Base-by-base conservation (phyloP, 163 green algal species). In the Trebouxiophyceae sp. region DNA sequence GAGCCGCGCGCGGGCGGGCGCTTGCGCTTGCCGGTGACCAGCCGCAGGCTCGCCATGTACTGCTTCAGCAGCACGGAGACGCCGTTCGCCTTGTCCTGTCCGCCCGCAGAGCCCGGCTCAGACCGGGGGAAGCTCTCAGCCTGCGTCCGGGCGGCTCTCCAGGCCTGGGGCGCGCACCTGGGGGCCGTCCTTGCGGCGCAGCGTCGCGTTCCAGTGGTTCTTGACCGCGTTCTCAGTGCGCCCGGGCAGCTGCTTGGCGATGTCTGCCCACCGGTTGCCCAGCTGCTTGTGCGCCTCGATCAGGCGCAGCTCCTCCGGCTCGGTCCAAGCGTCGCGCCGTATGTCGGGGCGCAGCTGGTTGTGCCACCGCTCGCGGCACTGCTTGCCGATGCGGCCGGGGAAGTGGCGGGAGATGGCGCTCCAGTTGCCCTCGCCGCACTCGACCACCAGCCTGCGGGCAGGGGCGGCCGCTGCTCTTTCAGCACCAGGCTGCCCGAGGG, bases 261-360 rank as follows among this genome's bases (percentile, higher is more conserved):
- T 94, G 57, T 90, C 79, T 24, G 83, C 81, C 83, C 83, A 90
- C 19, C 61, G 75, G 55, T 70, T 70, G 54, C 64, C 64, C 20
- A 70, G 28, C 5, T 34, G 4, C 26, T 30, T 44, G 64, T 70
- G 64, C 5, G 28, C 54, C 7, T 58, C 60, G 45, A 92, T 83
- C 3, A 96, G 75, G 33, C 79, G 60, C 22, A 33, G 28, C 63
- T 96, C 88, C 73, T 95, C 89, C 1, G 81, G 74, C 0, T 72
- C 60, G 0, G 76, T 87, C 89, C 89, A 96, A 0, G 84, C 78
- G 31, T 90, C 84, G 2, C 81, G 66, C 30, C 81, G 81, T 72
- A 96, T 95, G 74, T 93, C 85, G 3, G 89, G 88, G 0, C 79
- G 69, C 28, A 96, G 72, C 58, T 97, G 86, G 68, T 96, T 93